Percentiles rank a stretch among this genome's conserved stretches.
Conservation (phyloP, 768 basidiomycete genomes). For the Suillus bovinus region DNA sequence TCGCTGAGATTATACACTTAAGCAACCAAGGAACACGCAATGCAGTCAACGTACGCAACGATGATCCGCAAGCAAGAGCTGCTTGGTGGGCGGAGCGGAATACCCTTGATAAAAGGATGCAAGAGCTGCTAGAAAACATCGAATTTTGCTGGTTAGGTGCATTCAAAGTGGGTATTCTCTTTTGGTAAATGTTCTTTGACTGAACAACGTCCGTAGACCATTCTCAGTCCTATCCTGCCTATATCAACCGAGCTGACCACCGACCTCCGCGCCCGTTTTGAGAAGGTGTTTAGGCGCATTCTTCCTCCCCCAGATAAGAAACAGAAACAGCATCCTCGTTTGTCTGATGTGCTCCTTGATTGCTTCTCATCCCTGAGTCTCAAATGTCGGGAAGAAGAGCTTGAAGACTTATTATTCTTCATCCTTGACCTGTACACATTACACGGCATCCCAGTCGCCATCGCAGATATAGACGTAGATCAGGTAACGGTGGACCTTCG, state of each 20-base stretch:
- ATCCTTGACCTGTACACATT: constrained; percentile 93
- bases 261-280: constrained; percentile 66
- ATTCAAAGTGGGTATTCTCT: constrained; percentile 72
- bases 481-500: constrained; percentile 89
- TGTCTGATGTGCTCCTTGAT: constrained; percentile 78
- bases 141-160: constrained; percentile 98
- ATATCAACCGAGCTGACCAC: constrained; percentile 46
- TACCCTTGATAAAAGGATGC: constrained; percentile 74
- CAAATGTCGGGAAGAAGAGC: constrained; percentile 86
- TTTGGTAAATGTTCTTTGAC: not conserved
- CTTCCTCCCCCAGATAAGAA: constrained; percentile 60
- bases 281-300: constrained; percentile 72
- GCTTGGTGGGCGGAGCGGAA: constrained; percentile 87
- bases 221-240: constrained; percentile 51
- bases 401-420: constrained; percentile 94
- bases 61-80: constrained; percentile 61
- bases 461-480: constrained; percentile 89
- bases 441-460: constrained; percentile 84
- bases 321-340: constrained; percentile 53
- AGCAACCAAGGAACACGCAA: constrained; percentile 77
- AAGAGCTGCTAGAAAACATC: constrained; percentile 75
- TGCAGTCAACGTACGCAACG: constrained; percentile 69
- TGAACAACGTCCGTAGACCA: constrained; percentile 46
- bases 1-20: constrained; percentile 75
- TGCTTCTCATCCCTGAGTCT: constrained; percentile 85